Base-by-base conservation (phyloP, 495 filamentous ascomycete species). In the Aspergillus heteromorphus region DNA sequence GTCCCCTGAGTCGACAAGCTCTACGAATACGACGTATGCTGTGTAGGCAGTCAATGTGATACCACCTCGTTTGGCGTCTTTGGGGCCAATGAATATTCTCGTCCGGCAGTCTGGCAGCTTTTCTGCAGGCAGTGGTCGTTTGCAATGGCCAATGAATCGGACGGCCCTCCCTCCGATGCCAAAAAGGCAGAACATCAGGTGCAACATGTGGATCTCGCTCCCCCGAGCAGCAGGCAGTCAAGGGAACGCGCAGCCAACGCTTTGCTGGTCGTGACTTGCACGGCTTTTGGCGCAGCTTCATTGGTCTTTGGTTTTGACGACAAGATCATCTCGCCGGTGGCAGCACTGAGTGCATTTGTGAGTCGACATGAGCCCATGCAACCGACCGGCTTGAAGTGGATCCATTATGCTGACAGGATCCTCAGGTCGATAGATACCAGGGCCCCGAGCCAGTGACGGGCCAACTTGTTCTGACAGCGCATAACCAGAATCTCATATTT, bases 251-350 rank as follows among this genome's bases (percentile, higher is more conserved):
- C 65, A 5, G 51, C 68, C 51, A 73, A 73, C 54, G 20, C 52
- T 7, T 54, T 61, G 5, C 54, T 73, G 34, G 50, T 72, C 11
- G 56, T 70, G 11, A 61, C 63, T 11, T 73, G 71, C 57, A 54
- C 58, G 18, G 63, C 66, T 6, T 69, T 72, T 52, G 65, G 65
- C 7, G 66, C 69, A 7, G 69, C 70, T 1, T 73, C 69, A 16
- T 71, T 73, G 27, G 52, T 73, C 16, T 72, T 72, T 49, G 71
- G 69, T 1, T 73, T 66, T 48, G 67, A 73, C 29, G 71, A 73
- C 58, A 73, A 73, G 43, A 54, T 72, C 36, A 73, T 73, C n/a
- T 73, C 71, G 6, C 69, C 69, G 0, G 60, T 73, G 40, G 65
- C 67, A 13, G 71, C 71, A 14, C 59, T 73, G 55, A 21, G 55